Conservation (phyloP, 495 filamentous ascomycete genomes). For the Penicillium psychrofluorescens region DNA sequence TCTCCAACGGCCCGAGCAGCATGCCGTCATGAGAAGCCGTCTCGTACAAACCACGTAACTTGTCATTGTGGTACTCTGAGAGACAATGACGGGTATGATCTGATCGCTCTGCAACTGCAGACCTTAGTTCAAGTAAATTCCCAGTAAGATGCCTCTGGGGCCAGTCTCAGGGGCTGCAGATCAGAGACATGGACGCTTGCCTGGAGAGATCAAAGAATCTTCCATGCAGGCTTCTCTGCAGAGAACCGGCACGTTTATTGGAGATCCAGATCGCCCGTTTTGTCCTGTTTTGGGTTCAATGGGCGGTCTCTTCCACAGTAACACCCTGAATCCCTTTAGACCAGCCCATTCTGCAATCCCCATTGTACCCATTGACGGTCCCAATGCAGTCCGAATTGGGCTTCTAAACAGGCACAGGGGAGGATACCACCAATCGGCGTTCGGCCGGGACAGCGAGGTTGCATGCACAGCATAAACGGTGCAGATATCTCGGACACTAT, state of each 20-base stretch:
- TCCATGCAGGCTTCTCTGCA: conserved; percentile 38
- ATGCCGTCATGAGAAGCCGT: not conserved
- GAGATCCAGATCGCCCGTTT: conserved; percentile 3
- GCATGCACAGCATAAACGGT: conserved; percentile 8
- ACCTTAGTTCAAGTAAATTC: not conserved
- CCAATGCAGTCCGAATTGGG: too few relatives aligned
- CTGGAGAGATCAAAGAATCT: conserved; percentile 20
- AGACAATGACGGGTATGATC: not conserved
- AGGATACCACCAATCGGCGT: not conserved
- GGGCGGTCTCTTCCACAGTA: conserved; percentile 3
- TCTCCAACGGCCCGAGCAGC: too few relatives aligned
- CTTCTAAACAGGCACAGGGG: conserved; percentile 6
- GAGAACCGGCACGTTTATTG: conserved; percentile 17
- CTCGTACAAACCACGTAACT: not conserved
- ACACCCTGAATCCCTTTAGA: conserved; percentile 5
- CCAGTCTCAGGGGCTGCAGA: not conserved
- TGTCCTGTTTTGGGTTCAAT: not conserved
- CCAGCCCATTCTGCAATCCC: conserved; percentile 8
- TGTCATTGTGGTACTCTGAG: not conserved
- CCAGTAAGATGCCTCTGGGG: conserved; percentile 9
- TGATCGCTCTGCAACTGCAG: too few relatives aligned
- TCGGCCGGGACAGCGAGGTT: not conserved
- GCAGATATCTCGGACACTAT: conserved; percentile 4
- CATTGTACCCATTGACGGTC: conserved; percentile 12
- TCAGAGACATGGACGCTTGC: conserved; percentile 1